These are phyloP conservation scores for Tylopilus sp. DNA, from an alignment of 1,284 basidiomycete species.

Conservation along the genomic window DNA sequence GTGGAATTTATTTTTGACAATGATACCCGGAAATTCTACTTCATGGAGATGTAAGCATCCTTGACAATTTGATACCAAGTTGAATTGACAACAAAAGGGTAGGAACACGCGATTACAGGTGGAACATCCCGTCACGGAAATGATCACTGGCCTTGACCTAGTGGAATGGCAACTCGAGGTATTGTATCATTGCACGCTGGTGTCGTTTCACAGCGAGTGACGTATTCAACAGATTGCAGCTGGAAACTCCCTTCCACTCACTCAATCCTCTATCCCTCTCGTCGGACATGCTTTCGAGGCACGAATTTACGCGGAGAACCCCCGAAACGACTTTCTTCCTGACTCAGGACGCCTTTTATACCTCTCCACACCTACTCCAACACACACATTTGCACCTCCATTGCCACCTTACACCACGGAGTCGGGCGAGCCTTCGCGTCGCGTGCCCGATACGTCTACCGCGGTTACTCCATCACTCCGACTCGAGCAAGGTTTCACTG, in stretches of 20 bases:
- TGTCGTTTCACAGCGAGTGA: constrained; percentile 1
- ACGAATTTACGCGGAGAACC: constrained; percentile 95
- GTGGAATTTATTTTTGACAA: constrained; percentile 95
- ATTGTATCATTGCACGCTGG: constrained; percentile 3
- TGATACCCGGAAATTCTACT: constrained; percentile 78
- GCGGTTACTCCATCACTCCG: constrained; percentile 61
- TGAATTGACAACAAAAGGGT: constrained; percentile 2
- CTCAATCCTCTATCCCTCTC: constrained; percentile 74
- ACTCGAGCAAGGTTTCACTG: constrained; percentile 86
- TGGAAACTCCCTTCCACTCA: constrained; percentile 78
- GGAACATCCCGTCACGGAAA: constrained; percentile 93
- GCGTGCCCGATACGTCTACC: constrained; percentile 38
- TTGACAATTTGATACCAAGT: not conserved
- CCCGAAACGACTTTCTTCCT: constrained; percentile 88
- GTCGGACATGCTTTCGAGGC: constrained; percentile 93
- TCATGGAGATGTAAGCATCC: constrained; percentile 81
- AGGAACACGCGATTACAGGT: constrained; percentile 94
- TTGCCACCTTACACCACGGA: constrained; percentile 24
- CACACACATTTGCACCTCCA: constrained; percentile 55
- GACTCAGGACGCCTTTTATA: constrained; percentile 83
- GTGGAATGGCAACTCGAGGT: constrained; percentile 93
- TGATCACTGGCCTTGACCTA: constrained; percentile 88
- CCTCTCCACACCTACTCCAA: constrained; percentile 70
- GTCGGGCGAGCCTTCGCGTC: constrained; percentile 33
- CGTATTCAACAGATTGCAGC: constrained; percentile 61